Conservation (phyloP, 257 asterid species). For the Nyctanthes arbortristis region DNA sequence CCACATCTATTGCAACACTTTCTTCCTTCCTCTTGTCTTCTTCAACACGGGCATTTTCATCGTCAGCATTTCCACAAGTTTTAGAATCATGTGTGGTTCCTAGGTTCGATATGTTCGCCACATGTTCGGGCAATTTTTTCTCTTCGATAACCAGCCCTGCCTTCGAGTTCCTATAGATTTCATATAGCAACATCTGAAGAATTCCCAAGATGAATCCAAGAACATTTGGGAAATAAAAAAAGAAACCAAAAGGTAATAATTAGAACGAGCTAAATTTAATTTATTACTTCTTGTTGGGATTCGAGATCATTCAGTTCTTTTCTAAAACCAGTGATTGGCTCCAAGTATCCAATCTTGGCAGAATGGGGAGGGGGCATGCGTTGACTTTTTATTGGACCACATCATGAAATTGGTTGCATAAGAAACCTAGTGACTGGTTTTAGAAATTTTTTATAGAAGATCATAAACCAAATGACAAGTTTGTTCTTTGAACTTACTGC, state of each 20-base stretch:
- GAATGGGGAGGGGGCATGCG: too few relatives aligned
- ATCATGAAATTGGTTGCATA: too few relatives aligned
- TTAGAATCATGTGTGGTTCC: constrained; percentile 22
- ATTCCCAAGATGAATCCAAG: constrained; percentile 43
- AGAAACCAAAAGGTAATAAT: background rate
- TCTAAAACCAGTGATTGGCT: too few relatives aligned
- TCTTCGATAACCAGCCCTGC: constrained; percentile 14
- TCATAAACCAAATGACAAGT: too few relatives aligned
- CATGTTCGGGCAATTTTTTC: constrained; percentile 26
- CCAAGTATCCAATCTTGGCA: too few relatives aligned
- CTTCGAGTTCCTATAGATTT: constrained; percentile 28
- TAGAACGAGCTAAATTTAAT: background rate
- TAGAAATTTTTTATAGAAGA: too few relatives aligned
- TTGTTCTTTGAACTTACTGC: constrained; percentile 5
- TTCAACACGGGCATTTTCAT: background rate
- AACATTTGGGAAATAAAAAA: constrained; percentile 37
- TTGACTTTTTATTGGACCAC: too few relatives aligned
- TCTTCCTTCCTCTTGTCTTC: background rate
- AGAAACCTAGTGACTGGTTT: too few relatives aligned
- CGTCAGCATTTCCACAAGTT: background rate
- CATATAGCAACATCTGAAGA: constrained; percentile 37
- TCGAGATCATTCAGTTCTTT: background rate
- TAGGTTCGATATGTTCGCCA: constrained; percentile 23
- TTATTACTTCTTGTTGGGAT: too few relatives aligned
- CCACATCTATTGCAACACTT: background rate